These are phyloP conservation scores for Sicyos edulis DNA, from an alignment of 306 rosid species.

Conservation along the genomic window DNA sequence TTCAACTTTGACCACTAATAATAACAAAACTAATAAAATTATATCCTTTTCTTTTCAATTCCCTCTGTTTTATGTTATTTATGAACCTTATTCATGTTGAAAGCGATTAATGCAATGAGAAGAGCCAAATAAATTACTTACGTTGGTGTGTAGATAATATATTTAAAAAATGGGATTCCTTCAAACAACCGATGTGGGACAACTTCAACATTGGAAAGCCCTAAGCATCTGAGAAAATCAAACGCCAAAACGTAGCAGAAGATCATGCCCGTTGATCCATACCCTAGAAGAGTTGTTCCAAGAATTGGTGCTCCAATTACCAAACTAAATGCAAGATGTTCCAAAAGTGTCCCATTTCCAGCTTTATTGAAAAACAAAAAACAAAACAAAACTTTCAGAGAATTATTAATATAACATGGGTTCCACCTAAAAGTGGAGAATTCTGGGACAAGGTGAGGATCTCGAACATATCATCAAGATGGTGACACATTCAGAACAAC, in stretches of 20 bases:
- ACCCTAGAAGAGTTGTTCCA: constrained; percentile 52
- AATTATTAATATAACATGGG: too few species aligned
- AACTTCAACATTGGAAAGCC: constrained; percentile 72
- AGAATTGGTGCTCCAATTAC: constrained; percentile 60
- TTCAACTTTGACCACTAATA: background rate
- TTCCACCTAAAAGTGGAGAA: too few species aligned
- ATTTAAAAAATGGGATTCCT: constrained; percentile 49
- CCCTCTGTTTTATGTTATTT: background rate
- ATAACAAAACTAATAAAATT: background rate
- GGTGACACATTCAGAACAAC: too few species aligned
- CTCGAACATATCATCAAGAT: too few species aligned
- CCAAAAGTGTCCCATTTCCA: constrained; percentile 65
- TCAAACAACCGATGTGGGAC: constrained; percentile 55
- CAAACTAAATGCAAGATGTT: constrained; percentile 46
- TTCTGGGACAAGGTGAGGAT: too few species aligned
- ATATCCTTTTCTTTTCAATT: too few species aligned
- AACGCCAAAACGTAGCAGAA: constrained; percentile 48
- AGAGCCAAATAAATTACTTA: constrained; percentile 31
- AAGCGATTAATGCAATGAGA: background rate
- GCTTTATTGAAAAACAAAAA: constrained; percentile 31
- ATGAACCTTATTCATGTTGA: constrained; percentile 6
- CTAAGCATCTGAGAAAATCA: constrained; percentile 74
- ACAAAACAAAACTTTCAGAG: background rate
- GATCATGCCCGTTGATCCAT: constrained; percentile 53
- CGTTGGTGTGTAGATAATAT: constrained; percentile 79